Percentiles rank a stretch among this genome's conserved stretches.
Evolutionary conservation across 805 yeast genomes (phyloP).

Genomic region (Millerozyma acaciae): DNA sequence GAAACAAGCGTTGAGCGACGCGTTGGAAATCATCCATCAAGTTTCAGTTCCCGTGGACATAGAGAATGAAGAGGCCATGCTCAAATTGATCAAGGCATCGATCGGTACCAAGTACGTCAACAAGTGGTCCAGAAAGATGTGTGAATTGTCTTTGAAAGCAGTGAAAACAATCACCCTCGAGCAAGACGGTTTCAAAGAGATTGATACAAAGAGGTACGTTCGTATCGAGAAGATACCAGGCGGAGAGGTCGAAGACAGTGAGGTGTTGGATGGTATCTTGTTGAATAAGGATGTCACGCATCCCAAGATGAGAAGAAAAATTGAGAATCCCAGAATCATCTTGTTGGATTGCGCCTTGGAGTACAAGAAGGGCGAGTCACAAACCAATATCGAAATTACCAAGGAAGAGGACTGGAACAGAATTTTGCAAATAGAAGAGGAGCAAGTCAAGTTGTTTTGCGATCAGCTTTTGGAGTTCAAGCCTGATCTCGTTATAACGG

Average conservation of each 20-base stretch:
- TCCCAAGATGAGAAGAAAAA: constrained; percentile 91
- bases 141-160: constrained; percentile 80
- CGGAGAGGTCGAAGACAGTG: constrained; percentile 89
- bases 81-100: constrained; percentile 79
- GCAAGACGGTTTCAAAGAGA: constrained; percentile 64
- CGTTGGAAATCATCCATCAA: constrained; percentile 78
- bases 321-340: constrained; percentile 84
- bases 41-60: constrained; percentile 83
- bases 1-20: constrained; percentile 86
- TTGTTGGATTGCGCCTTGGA: constrained; percentile 95
- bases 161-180: constrained; percentile 76
- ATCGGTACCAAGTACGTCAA: constrained; percentile 94
- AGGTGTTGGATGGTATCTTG: constrained; percentile 85
- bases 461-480: constrained; percentile 78
- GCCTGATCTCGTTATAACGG: constrained; percentile 94
- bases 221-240: constrained; percentile 97
- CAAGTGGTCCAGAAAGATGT: constrained; percentile 90
- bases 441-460: constrained; percentile 85
- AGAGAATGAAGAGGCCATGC: constrained; percentile 81
- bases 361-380: constrained; percentile 98
- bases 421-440: constrained; percentile 94
- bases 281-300: constrained; percentile 97
- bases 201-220: constrained; percentile 89
- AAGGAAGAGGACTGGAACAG: constrained; percentile 96
- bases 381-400: constrained; percentile 94